Base-by-base conservation (phyloP, 2,329 filamentous ascomycete genomes). In the Clarireedia monteithiana region DNA sequence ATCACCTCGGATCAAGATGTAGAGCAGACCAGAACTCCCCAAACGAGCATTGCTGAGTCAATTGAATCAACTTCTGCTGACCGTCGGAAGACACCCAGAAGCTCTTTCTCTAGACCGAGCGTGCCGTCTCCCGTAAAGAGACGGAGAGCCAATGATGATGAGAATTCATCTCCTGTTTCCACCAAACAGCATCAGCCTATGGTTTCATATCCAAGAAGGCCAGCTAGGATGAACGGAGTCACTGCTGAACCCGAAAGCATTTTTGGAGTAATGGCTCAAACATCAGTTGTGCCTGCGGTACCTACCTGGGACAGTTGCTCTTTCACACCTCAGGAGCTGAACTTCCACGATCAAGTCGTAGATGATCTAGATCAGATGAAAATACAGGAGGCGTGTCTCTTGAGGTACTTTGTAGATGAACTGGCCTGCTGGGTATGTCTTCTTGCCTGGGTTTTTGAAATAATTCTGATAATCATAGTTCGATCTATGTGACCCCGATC, bases 401-500 rank as follows among this genome's bases (percentile, higher is more conserved):
- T 64, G 54, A 48, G 63, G 12, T 66, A 66, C 38, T 66, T 64
- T 45, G 58, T 61, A 23, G 60, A 68, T 57, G 60, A 62, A 20
- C 46, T 66, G 2, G 62, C 64, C 17, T 58, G 55, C 23, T 65
- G 64, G 64, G 64, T 63, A 58, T 40, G 59, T 59, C 15, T 12
- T 23, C 26, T 40, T 48, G 17, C 51, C 45, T 42, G 10, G 10
- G 7, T 4, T 30, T 30, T 30, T 30, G 27, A 12, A 30, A 45
- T 14, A 17, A 34, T 39, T 27, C 30, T 55, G 23, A 48, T 12
- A 30, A 17, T 38, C 10, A 15, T 36, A 61, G 71, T 71, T 75
- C 57, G 73, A 76, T 57, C 63, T 72, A 3, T 75, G 73, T 57
- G 74, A 75, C 44, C 67, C 67, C 10, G 66, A 70, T 30, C 67